Evolutionary conservation across 352 stramenopile genomes (phyloP), one percentile per base, ranked within the genome.

Genomic region (Globisporangium abappressorium): DNA sequence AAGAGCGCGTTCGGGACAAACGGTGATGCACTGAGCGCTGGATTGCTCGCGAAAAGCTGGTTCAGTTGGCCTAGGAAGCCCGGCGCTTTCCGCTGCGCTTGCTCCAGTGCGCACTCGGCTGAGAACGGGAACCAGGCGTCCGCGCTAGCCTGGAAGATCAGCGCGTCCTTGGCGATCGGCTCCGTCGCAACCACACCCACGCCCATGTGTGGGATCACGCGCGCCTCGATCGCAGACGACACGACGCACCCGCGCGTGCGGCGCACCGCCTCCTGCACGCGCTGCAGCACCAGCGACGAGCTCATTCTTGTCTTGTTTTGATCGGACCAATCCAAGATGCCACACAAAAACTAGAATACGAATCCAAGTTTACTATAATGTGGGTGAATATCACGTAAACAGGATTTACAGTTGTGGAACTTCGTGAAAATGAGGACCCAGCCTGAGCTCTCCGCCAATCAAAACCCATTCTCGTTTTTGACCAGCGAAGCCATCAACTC

Each of bases 41-140:
- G 65, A 14, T 76, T 81, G 20, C 73, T 75, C 0, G 69, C 57
- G 14, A 93, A 51, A 3, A 93, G 71, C 51, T 78, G 70, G 14
- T 89, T 73, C 33, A 92, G 60, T 63, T 90, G 86, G 5, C 58
- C 61, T 33, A 94, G 62, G 54, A 95, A 92, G 11, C 74, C 78
- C 24, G 86, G 84, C 1, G 86, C 84, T 62, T 92, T 85, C 28
- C 74, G 70, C 56, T 84, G 79, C 34, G 85, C 82, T 65, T 84
- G 72, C 41, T 85, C 76, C 43, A 91, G 72, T 1, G 88, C 88
- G 63, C 57, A 77, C 57, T 91, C 80, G 20, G 88, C 80, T n/a
- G 88, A 95, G 65, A 94, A 89, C 3, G 87, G 82, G 30, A 81
- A 81, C 88, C 85, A 95, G 24, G 74, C 69, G 14, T 89, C 81